A percentile compares a stretch with the other conserved stretches of the same genome.
Conservation (phyloP, 1,284 basidiomycete genomes). For the Phenoliferia sp. region DNA sequence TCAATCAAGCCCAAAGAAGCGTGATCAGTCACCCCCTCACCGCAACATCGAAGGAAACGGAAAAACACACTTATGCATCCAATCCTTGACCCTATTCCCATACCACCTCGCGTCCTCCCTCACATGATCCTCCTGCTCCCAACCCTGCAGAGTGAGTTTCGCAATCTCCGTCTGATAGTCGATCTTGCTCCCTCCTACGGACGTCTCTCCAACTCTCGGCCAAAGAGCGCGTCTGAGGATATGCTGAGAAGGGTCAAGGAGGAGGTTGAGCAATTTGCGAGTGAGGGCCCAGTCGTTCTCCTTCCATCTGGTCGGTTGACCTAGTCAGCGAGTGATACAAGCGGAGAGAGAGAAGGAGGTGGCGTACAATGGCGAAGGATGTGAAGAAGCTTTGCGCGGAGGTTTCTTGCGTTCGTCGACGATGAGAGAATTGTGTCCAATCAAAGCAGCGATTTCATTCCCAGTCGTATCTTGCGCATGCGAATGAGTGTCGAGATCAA, state of each 20-base stretch:
- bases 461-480: too few relatives aligned
- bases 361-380: neutral
- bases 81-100: neutral
- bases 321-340: too few relatives aligned
- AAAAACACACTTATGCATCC: neutral
- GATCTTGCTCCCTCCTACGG: neutral
- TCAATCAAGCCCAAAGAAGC: too few relatives aligned
- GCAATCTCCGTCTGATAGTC: constrained; percentile 1
- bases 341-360: neutral
- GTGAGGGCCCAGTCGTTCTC: neutral
- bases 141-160: neutral
- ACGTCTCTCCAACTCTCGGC: neutral
- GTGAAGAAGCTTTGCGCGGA: neutral
- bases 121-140: neutral
- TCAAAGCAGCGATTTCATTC: too few relatives aligned
- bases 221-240: neutral
- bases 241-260: neutral
- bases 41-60: neutral
- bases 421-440: too few relatives aligned
- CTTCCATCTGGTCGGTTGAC: constrained; percentile 5
- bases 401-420: too few relatives aligned
- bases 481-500: too few relatives aligned
- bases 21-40: neutral
- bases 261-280: neutral
- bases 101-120: neutral